phyloP scores from a whole-genome alignment of 345 rosid species.

The Turnera subulata region DNA sequence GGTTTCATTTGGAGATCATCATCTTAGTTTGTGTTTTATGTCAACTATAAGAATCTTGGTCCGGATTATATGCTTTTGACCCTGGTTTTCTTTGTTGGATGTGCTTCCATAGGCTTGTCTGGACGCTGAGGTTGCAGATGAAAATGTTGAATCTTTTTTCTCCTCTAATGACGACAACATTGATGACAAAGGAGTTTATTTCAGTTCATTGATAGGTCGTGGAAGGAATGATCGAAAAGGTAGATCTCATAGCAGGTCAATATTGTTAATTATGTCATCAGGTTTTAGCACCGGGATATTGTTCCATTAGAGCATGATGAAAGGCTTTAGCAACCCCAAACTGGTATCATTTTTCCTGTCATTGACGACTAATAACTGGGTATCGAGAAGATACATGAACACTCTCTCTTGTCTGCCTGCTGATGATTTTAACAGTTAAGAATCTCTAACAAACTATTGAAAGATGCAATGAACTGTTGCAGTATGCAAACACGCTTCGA shows the following conservation, averaged over 20 bases:
- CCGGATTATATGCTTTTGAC: background rate
- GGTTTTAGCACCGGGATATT: background rate
- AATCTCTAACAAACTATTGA: too few relatives aligned
- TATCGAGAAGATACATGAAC: too few relatives aligned
- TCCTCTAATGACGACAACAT: constrained; percentile 7
- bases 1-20: background rate
- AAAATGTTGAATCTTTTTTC: constrained; percentile 15
- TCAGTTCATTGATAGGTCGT: constrained; percentile 3
- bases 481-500: too few relatives aligned
- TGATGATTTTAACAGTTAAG: too few relatives aligned
- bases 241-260: constrained; percentile 15
- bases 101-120: constrained; percentile 14
- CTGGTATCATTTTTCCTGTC: too few relatives aligned
- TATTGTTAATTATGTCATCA: background rate
- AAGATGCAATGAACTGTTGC: too few relatives aligned
- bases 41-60: background rate
- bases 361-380: too few relatives aligned
- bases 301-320: background rate
- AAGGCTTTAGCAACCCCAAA: too few relatives aligned
- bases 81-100: constrained; percentile 9
- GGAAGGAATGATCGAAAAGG: constrained; percentile 18
- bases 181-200: constrained; percentile 14
- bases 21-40: too few relatives aligned
- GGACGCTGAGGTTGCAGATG: constrained; percentile 17
- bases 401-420: too few relatives aligned